Evolutionary conservation across 1,284 basidiomycete species (phyloP).

Genomic region (Meira miltonrushii): DNA sequence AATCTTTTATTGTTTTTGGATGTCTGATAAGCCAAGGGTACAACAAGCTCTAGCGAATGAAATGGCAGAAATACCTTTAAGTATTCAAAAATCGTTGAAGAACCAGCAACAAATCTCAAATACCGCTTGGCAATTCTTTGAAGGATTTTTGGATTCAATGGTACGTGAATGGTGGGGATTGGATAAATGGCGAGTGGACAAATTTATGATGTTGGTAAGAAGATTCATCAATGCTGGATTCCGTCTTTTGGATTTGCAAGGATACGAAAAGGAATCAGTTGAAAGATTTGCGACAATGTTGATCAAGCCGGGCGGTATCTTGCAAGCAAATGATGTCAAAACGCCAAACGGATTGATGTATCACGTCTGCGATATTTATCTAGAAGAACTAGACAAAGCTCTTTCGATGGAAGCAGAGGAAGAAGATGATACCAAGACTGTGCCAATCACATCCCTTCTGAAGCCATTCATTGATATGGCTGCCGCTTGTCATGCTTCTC

Average conservation of each 20-base stretch:
- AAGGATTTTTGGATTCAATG: slow-evolving; percentile 83
- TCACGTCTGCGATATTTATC: slow-evolving; percentile 82
- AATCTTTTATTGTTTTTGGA: slow-evolving; percentile 96
- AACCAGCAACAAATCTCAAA: slow-evolving; percentile 55
- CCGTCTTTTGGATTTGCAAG: slow-evolving; percentile 65
- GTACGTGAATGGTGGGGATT: slow-evolving; percentile 88
- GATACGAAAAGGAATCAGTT: slow-evolving; percentile 64
- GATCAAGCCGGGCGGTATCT: slow-evolving; percentile 19
- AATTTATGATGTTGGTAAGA: slow-evolving; percentile 90
- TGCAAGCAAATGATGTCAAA: slow-evolving; percentile 58
- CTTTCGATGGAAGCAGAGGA: slow-evolving; percentile 7
- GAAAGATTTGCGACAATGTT: slow-evolving; percentile 13
- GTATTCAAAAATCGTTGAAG: slow-evolving; percentile 32
- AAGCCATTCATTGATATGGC: slow-evolving; percentile 66
- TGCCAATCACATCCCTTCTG: slow-evolving; percentile 62
- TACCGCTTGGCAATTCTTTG: slow-evolving; percentile 64
- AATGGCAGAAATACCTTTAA: slow-evolving; percentile 62
- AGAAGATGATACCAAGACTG: not conserved
- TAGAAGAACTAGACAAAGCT: slow-evolving; percentile 82
- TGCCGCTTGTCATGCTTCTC: slow-evolving; percentile 62
- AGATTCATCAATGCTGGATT: slow-evolving; percentile 81
- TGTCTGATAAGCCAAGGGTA: slow-evolving; percentile 96
- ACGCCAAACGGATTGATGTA: slow-evolving; percentile 66
- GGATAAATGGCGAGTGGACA: slow-evolving; percentile 74
- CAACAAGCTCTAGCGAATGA: slow-evolving; percentile 86